Evolutionary conservation across 345 rosid species (phyloP).

Genomic region (Eutrema heterophyllum): DNA sequence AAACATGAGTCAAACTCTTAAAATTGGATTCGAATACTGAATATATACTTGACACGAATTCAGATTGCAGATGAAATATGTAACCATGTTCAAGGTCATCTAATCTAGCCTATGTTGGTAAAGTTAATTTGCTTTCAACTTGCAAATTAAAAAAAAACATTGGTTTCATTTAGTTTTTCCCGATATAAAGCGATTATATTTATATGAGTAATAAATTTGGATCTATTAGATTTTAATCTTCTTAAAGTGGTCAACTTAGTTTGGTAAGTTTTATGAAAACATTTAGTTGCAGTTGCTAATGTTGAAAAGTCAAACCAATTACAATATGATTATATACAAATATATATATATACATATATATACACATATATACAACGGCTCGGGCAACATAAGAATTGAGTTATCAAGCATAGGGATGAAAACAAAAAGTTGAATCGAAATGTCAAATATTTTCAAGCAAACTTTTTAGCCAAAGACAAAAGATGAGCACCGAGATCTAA

Average conservation of each 20-base stretch:
- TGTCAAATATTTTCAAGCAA: slow-evolving; percentile 3
- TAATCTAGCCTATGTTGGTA: not conserved
- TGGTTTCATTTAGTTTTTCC: not conserved
- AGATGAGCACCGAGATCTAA: slow-evolving; percentile 24
- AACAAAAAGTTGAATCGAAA: slow-evolving; percentile 1
- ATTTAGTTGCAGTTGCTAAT: not conserved
- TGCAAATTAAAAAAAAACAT: not conserved
- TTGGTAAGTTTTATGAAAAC: not conserved
- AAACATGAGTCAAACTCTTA: not conserved
- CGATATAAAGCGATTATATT: not conserved
- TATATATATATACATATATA: not conserved
- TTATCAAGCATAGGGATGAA: not conserved
- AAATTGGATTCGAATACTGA: not conserved
- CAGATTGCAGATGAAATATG: not conserved
- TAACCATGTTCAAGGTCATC: not conserved
- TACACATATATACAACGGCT: too few species aligned
- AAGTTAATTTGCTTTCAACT: not conserved
- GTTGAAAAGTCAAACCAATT: slow-evolving; percentile 11
- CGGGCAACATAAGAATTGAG: not conserved
- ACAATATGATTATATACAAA: not conserved
- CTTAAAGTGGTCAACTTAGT: not conserved
- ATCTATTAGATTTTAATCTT: not conserved
- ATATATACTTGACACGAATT: not conserved
- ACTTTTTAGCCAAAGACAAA: slow-evolving; percentile 29
- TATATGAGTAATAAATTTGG: not conserved